Conservation (phyloP, 805 yeast genomes). For the Candida cerambycidarum region DNA sequence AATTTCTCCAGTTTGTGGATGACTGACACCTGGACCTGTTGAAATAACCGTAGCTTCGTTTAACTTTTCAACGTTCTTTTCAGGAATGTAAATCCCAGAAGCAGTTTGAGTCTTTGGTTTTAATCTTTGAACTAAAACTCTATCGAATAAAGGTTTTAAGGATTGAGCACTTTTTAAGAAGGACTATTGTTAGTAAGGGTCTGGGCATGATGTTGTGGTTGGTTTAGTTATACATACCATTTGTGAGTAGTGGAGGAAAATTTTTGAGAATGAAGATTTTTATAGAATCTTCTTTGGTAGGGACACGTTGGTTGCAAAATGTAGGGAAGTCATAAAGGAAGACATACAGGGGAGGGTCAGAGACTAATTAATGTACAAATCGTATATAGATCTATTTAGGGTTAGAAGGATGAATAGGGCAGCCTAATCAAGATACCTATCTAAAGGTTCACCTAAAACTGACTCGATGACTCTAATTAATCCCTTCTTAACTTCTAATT, state of each 20-base stretch:
- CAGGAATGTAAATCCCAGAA: slow-evolving; percentile 91
- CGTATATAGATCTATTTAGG: too few relatives aligned
- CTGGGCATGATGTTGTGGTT: background rate
- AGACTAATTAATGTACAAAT: too few relatives aligned
- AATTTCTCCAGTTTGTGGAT: slow-evolving; percentile 66
- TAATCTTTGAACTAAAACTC: slow-evolving; percentile 92
- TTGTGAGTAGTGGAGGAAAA: slow-evolving; percentile 6
- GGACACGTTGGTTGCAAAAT: slow-evolving; percentile 7
- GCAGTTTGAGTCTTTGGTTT: slow-evolving; percentile 91
- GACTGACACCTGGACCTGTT: slow-evolving; percentile 90
- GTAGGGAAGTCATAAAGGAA: background rate
- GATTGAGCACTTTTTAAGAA: slow-evolving; percentile 79
- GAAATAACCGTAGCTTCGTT: slow-evolving; percentile 91
- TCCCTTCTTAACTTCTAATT: slow-evolving; percentile 85
- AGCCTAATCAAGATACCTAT: slow-evolving; percentile 60
- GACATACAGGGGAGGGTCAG: too few relatives aligned
- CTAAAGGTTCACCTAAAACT: slow-evolving; percentile 93
- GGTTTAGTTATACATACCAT: slow-evolving; percentile 12
- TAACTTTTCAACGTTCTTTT: slow-evolving; percentile 91
- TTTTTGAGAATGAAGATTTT: slow-evolving; percentile 11
- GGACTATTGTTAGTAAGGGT: slow-evolving; percentile 32
- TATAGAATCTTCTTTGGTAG: slow-evolving; percentile 16
- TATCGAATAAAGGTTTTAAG: slow-evolving; percentile 90
- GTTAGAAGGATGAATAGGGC: too few relatives aligned
- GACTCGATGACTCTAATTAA: slow-evolving; percentile 88